phyloP scores from a whole-genome alignment of 441 rosid genomes.

The Erodium moschatum region DNA sequence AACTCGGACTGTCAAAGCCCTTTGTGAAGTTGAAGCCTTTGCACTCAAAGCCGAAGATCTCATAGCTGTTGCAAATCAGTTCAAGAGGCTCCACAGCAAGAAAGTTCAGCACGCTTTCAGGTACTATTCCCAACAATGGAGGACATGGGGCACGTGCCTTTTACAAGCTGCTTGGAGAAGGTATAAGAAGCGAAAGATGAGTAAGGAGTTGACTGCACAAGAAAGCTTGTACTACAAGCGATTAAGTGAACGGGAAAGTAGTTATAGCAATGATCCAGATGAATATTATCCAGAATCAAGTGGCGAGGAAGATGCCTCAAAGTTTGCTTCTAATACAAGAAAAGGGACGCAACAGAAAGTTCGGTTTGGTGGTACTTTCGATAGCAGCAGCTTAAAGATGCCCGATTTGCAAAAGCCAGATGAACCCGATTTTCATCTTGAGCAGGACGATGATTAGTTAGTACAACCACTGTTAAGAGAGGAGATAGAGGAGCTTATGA shows the following conservation, averaged over 20 bases:
- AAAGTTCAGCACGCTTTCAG: slow-evolving; percentile 78
- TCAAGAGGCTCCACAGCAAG: slow-evolving; percentile 83
- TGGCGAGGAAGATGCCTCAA: slow-evolving; percentile 40
- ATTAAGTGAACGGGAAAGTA: slow-evolving; percentile 15
- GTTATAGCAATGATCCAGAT: slow-evolving; percentile 16
- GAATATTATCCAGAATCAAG: slow-evolving; percentile 13
- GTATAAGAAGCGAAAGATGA: slow-evolving; percentile 52
- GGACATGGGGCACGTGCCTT: slow-evolving; percentile 93
- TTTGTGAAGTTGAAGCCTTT: slow-evolving; percentile 78
- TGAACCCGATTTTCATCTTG: slow-evolving; percentile 49
- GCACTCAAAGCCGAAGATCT: slow-evolving; percentile 84
- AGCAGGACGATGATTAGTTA: slow-evolving; percentile 32
- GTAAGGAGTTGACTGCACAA: slow-evolving; percentile 27
- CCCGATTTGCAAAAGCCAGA: slow-evolving; percentile 54
- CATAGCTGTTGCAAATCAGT: slow-evolving; percentile 79
- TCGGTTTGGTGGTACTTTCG: slow-evolving; percentile 79
- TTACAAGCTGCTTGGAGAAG: slow-evolving; percentile 83
- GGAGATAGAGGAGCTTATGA: background rate
- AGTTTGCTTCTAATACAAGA: slow-evolving; percentile 45
- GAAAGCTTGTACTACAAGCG: slow-evolving; percentile 34
- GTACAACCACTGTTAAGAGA: slow-evolving; percentile 3
- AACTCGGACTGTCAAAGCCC: slow-evolving; percentile 76
- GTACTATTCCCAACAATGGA: slow-evolving; percentile 90
- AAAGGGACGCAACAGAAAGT: slow-evolving; percentile 61
- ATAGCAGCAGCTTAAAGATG: slow-evolving; percentile 41